Base-by-base conservation (phyloP, 129 eudicot species). In the Dittrichia graveolens region DNA sequence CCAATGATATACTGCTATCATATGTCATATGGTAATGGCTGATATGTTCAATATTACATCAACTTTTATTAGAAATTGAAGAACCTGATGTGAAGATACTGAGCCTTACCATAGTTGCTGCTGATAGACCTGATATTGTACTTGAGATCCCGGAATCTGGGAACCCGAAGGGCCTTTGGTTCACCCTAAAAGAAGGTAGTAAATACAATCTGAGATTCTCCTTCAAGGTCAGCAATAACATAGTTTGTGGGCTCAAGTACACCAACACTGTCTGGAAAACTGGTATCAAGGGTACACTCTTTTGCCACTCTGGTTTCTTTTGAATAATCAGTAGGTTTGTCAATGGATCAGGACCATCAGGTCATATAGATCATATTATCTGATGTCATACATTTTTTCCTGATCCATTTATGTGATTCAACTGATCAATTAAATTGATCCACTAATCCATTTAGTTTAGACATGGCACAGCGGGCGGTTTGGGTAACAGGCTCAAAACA, bases 191-290 rank as follows among this genome's bases (percentile, higher is more conserved):
- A 70, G 92, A 89, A 82, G 92, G 96, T 8, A 82, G 89, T 67
- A 83, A 69, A 37, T 89, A 89, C 69, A 79, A 57, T 14, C 73
- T 89, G 49, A 79, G 75, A 67, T 89, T 89, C 73, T 79, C 85
- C 42, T 58, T 89, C 49, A 82, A 83, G 78, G 89, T 89, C 78
- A 82, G 87, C 80, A 86, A 86, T 65, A 81, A 89, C 73, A 89
- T 89, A 52, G 96, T 89, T 53, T 84, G 85, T 42, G 96, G 93
- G 71, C 87, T 89, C 75, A 89, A 73, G 83, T 89, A 89, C 82
- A 84, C 79, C 15, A 89, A 89, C 79, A 84, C 81, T 7, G 88
- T 89, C 0, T 89, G 92, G 90, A 89, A 89, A 83, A 84, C 83
- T 37, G 96, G 93, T 58, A 62, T 86, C 69, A 89, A 86, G 70